These are phyloP conservation scores for Metroxylon sagu DNA, from an alignment of 176 grass and related monocot species.

Conservation along the genomic window DNA sequence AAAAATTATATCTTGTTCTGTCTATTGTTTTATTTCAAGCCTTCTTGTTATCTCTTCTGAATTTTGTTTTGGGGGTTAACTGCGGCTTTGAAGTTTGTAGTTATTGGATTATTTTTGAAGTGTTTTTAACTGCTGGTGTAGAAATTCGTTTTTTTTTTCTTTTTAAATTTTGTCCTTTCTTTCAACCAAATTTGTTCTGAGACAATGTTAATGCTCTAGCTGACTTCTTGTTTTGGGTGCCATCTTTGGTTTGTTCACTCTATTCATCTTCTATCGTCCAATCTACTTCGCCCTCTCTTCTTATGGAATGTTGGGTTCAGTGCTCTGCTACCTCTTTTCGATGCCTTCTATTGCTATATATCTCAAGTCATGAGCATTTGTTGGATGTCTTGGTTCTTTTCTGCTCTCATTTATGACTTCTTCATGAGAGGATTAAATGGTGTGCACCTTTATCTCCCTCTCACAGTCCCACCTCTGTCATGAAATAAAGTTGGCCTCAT, in stretches of 20 bases:
- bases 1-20: too few relatives aligned
- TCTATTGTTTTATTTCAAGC: too few relatives aligned
- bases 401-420: constrained; percentile 10
- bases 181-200: too few relatives aligned
- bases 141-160: too few relatives aligned
- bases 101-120: too few relatives aligned
- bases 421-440: constrained; percentile 24
- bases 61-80: too few relatives aligned
- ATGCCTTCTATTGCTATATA: neutral
- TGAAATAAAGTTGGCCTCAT: neutral
- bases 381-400: neutral
- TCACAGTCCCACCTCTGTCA: neutral
- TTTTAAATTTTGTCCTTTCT: too few relatives aligned
- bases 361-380: neutral
- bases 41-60: too few relatives aligned
- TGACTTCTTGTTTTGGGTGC: too few relatives aligned
- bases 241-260: neutral
- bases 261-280: neutral
- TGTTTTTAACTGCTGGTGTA: too few relatives aligned
- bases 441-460: neutral
- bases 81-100: too few relatives aligned
- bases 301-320: neutral
- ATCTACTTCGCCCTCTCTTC: neutral
- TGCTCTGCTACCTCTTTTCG: neutral
- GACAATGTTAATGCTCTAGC: too few relatives aligned